Percentiles rank a stretch among this genome's conserved stretches.
Evolutionary conservation across 2,329 filamentous ascomycete genomes (phyloP).

Genomic region (Penicillium brasilianum): DNA sequence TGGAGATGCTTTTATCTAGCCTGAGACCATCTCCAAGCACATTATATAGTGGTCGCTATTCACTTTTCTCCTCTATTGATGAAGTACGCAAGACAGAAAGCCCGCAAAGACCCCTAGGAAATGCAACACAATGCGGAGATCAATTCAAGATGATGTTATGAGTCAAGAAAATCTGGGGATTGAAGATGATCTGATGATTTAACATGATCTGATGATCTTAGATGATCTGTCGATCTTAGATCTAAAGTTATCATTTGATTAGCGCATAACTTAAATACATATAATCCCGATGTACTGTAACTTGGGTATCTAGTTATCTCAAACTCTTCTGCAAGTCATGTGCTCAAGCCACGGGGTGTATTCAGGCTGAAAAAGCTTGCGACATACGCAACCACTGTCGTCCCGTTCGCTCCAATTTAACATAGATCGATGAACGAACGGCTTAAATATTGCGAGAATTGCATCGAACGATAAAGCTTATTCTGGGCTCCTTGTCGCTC

Average conservation of each 20-base stretch:
- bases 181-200: no score
- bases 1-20: neutral
- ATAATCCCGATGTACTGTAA: neutral
- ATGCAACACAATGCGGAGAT: neutral
- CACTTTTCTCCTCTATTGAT: neutral
- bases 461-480: neutral
- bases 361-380: neutral
- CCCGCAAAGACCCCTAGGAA: neutral
- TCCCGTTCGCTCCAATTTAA: neutral
- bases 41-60: neutral
- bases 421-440: neutral
- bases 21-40: neutral
- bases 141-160: neutral
- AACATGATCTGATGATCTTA: no score
- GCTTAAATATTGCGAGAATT: neutral
- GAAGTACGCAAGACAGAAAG: neutral
- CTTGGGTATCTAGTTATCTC: no score
- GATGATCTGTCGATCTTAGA: no score
- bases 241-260: neutral
- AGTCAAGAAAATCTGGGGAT: no score
- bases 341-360: neutral
- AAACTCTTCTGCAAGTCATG: neutral
- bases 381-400: neutral
- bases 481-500: neutral
- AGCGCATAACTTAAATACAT: neutral